Evolutionary conservation across 2,329 filamentous ascomycete species (phyloP).

Genomic region (Botrytis paeoniae): DNA sequence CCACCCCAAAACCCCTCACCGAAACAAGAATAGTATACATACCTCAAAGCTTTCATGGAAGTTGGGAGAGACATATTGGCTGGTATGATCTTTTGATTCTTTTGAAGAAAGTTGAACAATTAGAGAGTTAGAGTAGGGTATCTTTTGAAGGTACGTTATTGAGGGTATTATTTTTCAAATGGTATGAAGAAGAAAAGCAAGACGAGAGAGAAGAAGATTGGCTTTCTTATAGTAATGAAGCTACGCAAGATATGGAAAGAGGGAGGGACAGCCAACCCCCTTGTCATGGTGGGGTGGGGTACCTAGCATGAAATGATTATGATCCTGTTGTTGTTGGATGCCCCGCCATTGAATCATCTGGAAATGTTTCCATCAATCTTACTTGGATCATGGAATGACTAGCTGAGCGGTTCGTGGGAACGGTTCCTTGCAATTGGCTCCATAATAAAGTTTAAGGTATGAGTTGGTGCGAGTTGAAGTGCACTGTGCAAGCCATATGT

Average conservation of each 20-base stretch:
- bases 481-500: background rate
- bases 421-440: slow-evolving; percentile 6
- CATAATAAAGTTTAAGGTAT: background rate
- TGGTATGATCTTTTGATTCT: slow-evolving; percentile 16
- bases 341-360: slow-evolving; percentile 7
- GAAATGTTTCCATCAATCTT: background rate
- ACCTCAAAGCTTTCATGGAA: slow-evolving; percentile 60
- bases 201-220: background rate
- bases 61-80: slow-evolving; percentile 40
- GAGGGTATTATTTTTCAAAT: background rate
- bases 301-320: background rate
- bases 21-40: slow-evolving; percentile 33
- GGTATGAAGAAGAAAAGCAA: background rate
- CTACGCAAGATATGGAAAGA: slow-evolving; percentile 7
- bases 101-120: background rate
- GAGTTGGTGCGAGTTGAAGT: background rate
- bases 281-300: slow-evolving; percentile 5
- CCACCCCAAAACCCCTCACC: background rate
- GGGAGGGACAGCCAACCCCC: background rate
- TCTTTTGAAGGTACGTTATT: background rate
- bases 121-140: background rate
- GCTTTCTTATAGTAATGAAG: background rate
- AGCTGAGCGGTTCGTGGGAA: background rate
- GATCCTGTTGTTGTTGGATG: slow-evolving; percentile 8
- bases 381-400: background rate